Percentiles rank a stretch among this genome's conserved stretches.
phyloP scores from a whole-genome alignment of 768 basidiomycete species.

The Tricholoma hemisulphureum region DNA sequence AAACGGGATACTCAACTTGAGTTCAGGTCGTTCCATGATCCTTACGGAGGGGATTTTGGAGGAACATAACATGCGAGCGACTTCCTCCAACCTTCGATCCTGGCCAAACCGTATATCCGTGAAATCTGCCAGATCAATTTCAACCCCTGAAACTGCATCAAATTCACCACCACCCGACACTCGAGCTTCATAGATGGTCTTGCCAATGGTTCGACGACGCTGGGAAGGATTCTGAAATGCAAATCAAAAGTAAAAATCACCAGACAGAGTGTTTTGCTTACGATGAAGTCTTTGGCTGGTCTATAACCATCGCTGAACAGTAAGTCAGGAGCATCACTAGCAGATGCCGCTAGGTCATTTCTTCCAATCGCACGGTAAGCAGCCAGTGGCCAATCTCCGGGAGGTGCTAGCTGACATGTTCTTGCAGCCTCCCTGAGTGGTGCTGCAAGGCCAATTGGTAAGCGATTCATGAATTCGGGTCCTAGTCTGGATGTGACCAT shows the following conservation, averaged over 20 bases:
- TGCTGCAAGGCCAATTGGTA: slow-evolving; percentile 70
- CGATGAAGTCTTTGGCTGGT: slow-evolving; percentile 56
- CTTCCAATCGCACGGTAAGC: slow-evolving; percentile 71
- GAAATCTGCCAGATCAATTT: slow-evolving; percentile 70
- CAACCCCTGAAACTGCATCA: slow-evolving; percentile 65
- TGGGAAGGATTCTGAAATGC: slow-evolving; percentile 46
- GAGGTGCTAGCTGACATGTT: slow-evolving; percentile 78
- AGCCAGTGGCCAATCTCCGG: slow-evolving; percentile 67
- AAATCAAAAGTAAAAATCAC: slow-evolving; percentile 5
- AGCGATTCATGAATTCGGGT: slow-evolving; percentile 46
- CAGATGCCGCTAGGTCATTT: slow-evolving; percentile 69
- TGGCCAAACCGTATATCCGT: slow-evolving; percentile 85
- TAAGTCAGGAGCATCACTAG: slow-evolving; percentile 45
- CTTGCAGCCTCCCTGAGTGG: slow-evolving; percentile 85
- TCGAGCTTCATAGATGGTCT: slow-evolving; percentile 51
- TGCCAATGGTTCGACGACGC: slow-evolving; percentile 49
- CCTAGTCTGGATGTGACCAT: slow-evolving; percentile 52
- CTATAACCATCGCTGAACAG: slow-evolving; percentile 54
- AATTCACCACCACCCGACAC: slow-evolving; percentile 53
- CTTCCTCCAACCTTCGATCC: slow-evolving; percentile 88
- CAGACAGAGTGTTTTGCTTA: slow-evolving; percentile 24
- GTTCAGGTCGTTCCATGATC: slow-evolving; percentile 63
- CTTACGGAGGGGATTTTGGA: slow-evolving; percentile 65
- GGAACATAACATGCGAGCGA: slow-evolving; percentile 86
- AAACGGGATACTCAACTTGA: slow-evolving; percentile 49